Conservation (phyloP, 1,284 basidiomycete species). For the Coniophora puteana region DNA sequence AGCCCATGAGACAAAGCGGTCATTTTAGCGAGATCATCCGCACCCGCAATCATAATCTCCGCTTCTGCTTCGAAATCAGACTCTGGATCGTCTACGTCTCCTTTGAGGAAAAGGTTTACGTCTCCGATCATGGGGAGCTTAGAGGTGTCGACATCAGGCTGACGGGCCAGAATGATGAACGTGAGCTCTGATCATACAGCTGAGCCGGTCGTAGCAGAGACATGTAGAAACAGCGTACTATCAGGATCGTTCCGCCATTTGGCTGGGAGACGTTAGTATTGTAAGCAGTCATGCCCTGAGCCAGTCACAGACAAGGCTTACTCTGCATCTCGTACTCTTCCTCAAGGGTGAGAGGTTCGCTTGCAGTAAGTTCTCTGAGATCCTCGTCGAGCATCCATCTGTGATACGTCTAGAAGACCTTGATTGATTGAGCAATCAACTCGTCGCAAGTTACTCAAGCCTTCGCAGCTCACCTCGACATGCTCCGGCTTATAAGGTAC, state of each 20-base stretch:
- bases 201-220: not conserved
- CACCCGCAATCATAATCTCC: conserved; percentile 87
- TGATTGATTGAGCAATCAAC: not conserved
- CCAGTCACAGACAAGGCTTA: conserved; percentile 38
- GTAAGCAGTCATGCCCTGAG: too few relatives aligned
- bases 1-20: conserved; percentile 4
- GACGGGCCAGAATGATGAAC: conserved; percentile 77
- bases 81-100: conserved; percentile 33
- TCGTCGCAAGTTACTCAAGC: not conserved
- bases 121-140: conserved; percentile 82
- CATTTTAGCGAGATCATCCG: conserved; percentile 14
- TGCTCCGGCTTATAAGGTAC: conserved; percentile 73
- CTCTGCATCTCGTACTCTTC: conserved; percentile 94
- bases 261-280: conserved; percentile 44
- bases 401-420: conserved; percentile 72
- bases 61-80: conserved; percentile 54
- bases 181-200: conserved; percentile 66
- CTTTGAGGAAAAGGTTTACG: conserved; percentile 87
- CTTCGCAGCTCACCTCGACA: conserved; percentile 44
- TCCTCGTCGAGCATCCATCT: conserved; percentile 86
- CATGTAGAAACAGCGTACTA: conserved; percentile 44
- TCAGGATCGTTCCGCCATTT: conserved; percentile 89
- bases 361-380: conserved; percentile 80
- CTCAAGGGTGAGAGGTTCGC: conserved; percentile 78
- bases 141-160: conserved; percentile 33